phyloP scores from a whole-genome alignment of 2,329 filamentous ascomycete species.

The Verticillium isaacii region DNA sequence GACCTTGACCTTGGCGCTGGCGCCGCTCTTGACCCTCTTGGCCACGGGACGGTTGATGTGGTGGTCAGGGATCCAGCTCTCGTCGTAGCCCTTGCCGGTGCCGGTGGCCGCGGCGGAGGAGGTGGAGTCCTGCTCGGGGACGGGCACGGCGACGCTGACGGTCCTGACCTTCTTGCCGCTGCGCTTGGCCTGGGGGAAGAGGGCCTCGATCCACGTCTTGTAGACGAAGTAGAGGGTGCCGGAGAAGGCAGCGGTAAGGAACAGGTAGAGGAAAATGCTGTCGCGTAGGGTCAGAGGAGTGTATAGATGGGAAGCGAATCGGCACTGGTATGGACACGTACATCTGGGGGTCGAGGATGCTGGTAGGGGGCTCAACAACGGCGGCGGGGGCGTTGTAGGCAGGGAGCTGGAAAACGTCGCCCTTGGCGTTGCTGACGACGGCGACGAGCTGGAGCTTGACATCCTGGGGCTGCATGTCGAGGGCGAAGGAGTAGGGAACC shows the following conservation, averaged over 20 bases:
- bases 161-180: conserved; percentile 62
- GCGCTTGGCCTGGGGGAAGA: conserved; percentile 87
- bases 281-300: conserved; percentile 28
- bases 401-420: conserved; percentile 68
- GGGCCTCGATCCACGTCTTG: conserved; percentile 92
- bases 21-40: conserved; percentile 58
- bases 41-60: conserved; percentile 84
- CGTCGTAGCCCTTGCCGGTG: conserved; percentile 72
- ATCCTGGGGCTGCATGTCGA: conserved; percentile 91
- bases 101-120: conserved; percentile 60
- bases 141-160: conserved; percentile 54
- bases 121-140: conserved; percentile 58
- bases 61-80: conserved; percentile 88
- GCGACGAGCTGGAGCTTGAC: conserved; percentile 73
- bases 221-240: conserved; percentile 94
- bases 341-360: conserved; percentile 94
- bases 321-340: conserved; percentile 44
- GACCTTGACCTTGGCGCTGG: conserved; percentile 33
- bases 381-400: conserved; percentile 79
- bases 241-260: conserved; percentile 73
- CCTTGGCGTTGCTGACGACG: conserved; percentile 63
- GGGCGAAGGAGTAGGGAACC: conserved; percentile 78
- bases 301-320: conserved; percentile 35
- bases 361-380: conserved; percentile 86
- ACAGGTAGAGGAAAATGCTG: conserved; percentile 95